These are phyloP conservation scores for Penicillium robsamsonii DNA, from an alignment of 495 filamentous ascomycete genomes.

Conservation along the genomic window DNA sequence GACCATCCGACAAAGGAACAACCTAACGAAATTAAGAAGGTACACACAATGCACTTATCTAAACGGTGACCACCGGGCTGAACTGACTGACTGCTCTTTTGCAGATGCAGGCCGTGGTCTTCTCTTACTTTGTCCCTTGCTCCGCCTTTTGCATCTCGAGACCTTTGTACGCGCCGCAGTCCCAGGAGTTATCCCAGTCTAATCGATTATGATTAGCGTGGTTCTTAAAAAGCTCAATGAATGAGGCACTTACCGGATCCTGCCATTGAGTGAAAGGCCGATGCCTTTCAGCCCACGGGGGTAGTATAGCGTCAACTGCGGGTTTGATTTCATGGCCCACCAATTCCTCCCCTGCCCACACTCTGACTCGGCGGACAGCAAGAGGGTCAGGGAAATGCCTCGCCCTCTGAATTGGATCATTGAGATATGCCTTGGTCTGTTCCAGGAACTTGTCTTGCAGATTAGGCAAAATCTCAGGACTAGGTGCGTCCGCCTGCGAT, in stretches of 20 bases:
- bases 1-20: not conserved
- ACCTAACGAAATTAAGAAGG: not conserved
- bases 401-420: not conserved
- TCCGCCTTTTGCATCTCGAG: not conserved
- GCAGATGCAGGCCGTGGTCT: not conserved
- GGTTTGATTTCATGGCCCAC: not conserved
- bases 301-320: not conserved
- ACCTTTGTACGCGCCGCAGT: not conserved
- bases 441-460: constrained; percentile 1
- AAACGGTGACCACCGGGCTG: not conserved
- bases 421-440: not conserved
- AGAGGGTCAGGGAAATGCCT: constrained; percentile 5
- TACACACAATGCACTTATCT: not conserved
- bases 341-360: constrained; percentile 10
- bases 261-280: constrained; percentile 5
- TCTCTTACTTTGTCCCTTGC: not conserved
- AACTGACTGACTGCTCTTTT: not conserved
- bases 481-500: not conserved
- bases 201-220: not conserved
- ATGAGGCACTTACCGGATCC: not conserved
- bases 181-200: not conserved
- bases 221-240: not conserved
- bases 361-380: not conserved
- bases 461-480: not conserved
- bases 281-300: constrained; percentile 1